Percentiles rank a stretch among this genome's conserved stretches.
phyloP scores from a whole-genome alignment of 345 rosid species.

The Conringia planisiliqua region DNA sequence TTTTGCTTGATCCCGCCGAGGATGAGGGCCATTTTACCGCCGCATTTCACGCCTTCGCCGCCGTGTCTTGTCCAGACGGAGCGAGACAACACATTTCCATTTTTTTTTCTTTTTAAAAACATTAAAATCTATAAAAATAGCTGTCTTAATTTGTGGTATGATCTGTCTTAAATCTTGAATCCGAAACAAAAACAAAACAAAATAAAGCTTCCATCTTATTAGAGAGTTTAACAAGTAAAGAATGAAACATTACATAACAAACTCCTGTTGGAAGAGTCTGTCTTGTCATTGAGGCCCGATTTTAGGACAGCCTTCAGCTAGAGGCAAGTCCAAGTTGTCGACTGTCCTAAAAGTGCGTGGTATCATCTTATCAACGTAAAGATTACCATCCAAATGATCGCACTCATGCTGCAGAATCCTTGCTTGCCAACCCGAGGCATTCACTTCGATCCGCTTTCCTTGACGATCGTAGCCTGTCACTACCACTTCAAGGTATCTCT shows the following conservation, averaged over 20 bases:
- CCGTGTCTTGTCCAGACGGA: constrained; percentile 10
- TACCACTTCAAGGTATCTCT: constrained; percentile 75
- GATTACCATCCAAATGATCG: constrained; percentile 84
- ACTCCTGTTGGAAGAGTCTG: background rate
- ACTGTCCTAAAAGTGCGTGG: constrained; percentile 73
- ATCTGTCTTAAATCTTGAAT: background rate
- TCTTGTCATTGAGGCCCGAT: constrained; percentile 44
- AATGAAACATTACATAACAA: background rate
- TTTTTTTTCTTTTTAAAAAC: background rate
- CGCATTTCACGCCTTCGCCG: constrained; percentile 11
- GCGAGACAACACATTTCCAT: background rate
- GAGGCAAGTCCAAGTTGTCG: constrained; percentile 77
- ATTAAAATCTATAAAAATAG: background rate
- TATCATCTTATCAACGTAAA: constrained; percentile 83
- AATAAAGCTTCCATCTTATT: background rate
- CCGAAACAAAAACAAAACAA: background rate
- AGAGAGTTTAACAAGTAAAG: background rate
- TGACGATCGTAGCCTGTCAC: constrained; percentile 68
- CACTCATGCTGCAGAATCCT: constrained; percentile 90
- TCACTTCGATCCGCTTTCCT: constrained; percentile 58
- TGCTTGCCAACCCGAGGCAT: constrained; percentile 93
- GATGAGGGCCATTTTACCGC: constrained; percentile 1
- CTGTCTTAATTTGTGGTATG: background rate
- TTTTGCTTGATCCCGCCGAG: background rate
- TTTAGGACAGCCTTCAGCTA: constrained; percentile 76